phyloP scores from a whole-genome alignment of 2,329 filamentous ascomycete genomes.

The Neonectria sp. region DNA sequence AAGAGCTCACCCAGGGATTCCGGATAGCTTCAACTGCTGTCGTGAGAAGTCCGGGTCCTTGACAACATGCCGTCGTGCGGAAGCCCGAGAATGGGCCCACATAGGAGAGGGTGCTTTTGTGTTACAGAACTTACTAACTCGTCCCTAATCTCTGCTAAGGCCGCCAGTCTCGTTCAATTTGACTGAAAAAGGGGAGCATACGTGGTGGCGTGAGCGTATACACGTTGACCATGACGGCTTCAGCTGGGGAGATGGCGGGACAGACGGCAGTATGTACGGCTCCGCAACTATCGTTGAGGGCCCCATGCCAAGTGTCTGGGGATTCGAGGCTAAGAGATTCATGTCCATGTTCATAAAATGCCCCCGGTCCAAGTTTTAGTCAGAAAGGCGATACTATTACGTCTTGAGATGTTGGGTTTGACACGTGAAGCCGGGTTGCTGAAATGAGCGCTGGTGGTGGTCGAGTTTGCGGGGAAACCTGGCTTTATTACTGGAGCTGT shows the following conservation, averaged over 20 bases:
- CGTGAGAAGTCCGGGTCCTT: neutral
- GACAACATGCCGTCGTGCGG: conserved; percentile 3
- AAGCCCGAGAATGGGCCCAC: conserved; percentile 5
- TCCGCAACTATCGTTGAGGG: conserved; percentile 34
- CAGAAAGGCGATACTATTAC: conserved; percentile 45
- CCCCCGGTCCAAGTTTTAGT: conserved; percentile 41
- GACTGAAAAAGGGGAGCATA: neutral
- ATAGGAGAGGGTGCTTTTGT: neutral
- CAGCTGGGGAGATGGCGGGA: conserved; percentile 22
- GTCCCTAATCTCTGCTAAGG: neutral
- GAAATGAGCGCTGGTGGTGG: conserved; percentile 27
- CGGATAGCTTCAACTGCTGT: conserved; percentile 7
- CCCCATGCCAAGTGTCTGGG: conserved; percentile 38
- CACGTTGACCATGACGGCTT: conserved; percentile 20
- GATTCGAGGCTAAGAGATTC: conserved; percentile 40
- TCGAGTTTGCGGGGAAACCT: conserved; percentile 48
- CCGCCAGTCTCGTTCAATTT: conserved; percentile 1
- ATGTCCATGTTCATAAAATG: conserved; percentile 31
- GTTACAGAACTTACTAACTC: neutral
- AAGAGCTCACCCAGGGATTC: neutral
- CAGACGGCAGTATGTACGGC: conserved; percentile 40
- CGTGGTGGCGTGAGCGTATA: conserved; percentile 30
- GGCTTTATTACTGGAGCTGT: conserved; percentile 41
- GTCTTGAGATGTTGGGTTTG: conserved; percentile 39
- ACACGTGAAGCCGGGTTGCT: conserved; percentile 41